These are phyloP conservation scores for Hypholoma fasciculare DNA, from an alignment of 768 basidiomycete genomes.

Conservation along the genomic window DNA sequence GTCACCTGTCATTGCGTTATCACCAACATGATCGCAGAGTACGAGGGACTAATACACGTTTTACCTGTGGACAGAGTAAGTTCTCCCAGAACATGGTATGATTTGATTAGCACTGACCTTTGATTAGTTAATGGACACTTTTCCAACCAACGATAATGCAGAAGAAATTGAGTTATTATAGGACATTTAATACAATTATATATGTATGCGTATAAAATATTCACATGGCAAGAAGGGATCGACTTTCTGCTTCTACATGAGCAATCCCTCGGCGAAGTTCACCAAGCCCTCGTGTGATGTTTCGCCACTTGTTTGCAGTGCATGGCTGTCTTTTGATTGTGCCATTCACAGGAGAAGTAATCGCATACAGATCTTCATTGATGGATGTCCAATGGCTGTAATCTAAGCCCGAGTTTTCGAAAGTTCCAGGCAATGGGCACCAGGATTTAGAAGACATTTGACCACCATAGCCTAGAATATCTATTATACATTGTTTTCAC, in stretches of 20 bases:
- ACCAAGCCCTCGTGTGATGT: neutral
- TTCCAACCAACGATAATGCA: no score
- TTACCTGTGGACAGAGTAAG: slow-evolving; percentile 11
- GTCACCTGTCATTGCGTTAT: slow-evolving; percentile 6
- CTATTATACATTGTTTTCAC: neutral
- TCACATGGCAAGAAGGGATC: neutral
- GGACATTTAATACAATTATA: no score
- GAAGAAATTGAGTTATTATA: no score
- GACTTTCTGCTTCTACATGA: neutral
- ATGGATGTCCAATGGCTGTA: neutral
- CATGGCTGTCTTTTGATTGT: neutral
- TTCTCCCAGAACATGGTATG: neutral
- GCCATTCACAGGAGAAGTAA: neutral
- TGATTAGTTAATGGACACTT: no score
- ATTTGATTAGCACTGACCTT: no score
- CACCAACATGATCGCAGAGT: slow-evolving; percentile 1
- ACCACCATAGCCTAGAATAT: neutral
- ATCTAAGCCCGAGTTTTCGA: neutral
- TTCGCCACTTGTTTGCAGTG: neutral
- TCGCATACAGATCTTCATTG: neutral
- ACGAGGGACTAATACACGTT: slow-evolving; percentile 5
- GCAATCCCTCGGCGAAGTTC: neutral
- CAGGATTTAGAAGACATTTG: neutral
- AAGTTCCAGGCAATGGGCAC: neutral
- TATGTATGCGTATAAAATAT: no score